phyloP scores from a whole-genome alignment of 108 stramenopile species.

The Nitzschia palea region DNA sequence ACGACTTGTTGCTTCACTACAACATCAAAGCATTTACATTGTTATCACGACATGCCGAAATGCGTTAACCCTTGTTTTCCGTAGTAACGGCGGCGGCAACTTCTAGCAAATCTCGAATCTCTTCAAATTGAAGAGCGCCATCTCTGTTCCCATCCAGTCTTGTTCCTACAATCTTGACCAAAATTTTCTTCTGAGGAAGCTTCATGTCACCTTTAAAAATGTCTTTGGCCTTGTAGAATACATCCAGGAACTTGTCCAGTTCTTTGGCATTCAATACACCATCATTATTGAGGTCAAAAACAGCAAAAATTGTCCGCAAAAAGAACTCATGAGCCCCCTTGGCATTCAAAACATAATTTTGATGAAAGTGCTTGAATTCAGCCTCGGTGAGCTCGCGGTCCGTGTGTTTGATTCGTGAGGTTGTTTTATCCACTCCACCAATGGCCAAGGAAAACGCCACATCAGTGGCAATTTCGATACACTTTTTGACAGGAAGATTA shows the following conservation, averaged over 20 bases:
- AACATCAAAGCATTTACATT: no score
- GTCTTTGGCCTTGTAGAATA: slow-evolving; percentile 13
- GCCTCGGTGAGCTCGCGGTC: slow-evolving; percentile 7
- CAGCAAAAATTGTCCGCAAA: slow-evolving; percentile 15
- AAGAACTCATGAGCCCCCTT: slow-evolving; percentile 18
- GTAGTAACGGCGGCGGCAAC: slow-evolving; percentile 8
- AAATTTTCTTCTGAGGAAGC: neutral
- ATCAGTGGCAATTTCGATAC: slow-evolving; percentile 13
- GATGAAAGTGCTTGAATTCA: slow-evolving; percentile 15
- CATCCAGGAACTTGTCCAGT: slow-evolving; percentile 21
- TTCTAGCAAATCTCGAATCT: slow-evolving; percentile 22
- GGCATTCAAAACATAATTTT: slow-evolving; percentile 10
- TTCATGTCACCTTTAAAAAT: slow-evolving; percentile 2
- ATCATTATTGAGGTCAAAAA: slow-evolving; percentile 12
- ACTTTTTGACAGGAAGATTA: slow-evolving; percentile 2
- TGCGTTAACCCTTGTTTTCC: no score
- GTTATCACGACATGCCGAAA: no score
- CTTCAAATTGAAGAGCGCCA: slow-evolving; percentile 1
- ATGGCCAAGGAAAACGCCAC: slow-evolving; percentile 15
- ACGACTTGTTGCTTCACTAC: no score
- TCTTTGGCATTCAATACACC: slow-evolving; percentile 8
- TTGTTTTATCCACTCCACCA: neutral
- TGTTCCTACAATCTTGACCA: neutral
- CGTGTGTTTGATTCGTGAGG: neutral
- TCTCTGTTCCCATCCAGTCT: slow-evolving; percentile 9